Evolutionary conservation across 495 filamentous ascomycete species (phyloP).

Genomic region (Penicillium ochrochloron): DNA sequence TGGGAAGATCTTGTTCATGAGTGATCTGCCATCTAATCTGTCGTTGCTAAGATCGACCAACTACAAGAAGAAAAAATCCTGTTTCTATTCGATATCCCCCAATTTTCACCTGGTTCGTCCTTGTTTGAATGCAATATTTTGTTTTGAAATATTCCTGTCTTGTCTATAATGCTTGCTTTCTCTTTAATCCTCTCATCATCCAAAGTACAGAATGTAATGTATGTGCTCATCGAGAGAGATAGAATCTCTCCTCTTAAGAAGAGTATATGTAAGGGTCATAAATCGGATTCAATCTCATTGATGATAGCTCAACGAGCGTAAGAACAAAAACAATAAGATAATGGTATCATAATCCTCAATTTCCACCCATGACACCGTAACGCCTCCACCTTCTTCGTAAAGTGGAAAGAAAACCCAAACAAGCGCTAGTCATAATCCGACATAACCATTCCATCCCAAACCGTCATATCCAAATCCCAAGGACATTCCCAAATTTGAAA

Average conservation of each 20-base stretch:
- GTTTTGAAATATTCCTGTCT: not conserved
- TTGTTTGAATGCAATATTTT: not conserved
- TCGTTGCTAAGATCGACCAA: constrained; percentile 1
- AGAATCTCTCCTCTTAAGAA: not conserved
- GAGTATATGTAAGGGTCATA: not conserved
- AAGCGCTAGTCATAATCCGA: not conserved
- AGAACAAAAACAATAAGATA: constrained; percentile 20
- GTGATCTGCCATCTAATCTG: constrained; percentile 2
- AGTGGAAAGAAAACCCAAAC: not conserved
- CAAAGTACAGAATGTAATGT: not conserved
- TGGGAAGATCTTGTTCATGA: constrained; percentile 3
- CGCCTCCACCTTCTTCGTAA: constrained; percentile 18
- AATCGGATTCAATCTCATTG: not conserved
- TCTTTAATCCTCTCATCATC: not conserved
- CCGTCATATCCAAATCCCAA: not conserved
- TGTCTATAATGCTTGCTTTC: not conserved
- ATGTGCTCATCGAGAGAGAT: too few relatives aligned
- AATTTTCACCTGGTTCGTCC: not conserved
- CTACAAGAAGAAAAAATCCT: not conserved
- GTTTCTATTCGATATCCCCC: constrained; percentile 5
- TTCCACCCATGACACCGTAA: constrained; percentile 20
- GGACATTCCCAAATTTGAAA: constrained; percentile 1
- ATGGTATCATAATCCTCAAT: constrained; percentile 36
- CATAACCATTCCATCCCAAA: not conserved
- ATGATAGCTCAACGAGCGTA: not conserved